Conservation (phyloP, 2,329 filamentous ascomycete species). For the Graphilbum fragrans region DNA sequence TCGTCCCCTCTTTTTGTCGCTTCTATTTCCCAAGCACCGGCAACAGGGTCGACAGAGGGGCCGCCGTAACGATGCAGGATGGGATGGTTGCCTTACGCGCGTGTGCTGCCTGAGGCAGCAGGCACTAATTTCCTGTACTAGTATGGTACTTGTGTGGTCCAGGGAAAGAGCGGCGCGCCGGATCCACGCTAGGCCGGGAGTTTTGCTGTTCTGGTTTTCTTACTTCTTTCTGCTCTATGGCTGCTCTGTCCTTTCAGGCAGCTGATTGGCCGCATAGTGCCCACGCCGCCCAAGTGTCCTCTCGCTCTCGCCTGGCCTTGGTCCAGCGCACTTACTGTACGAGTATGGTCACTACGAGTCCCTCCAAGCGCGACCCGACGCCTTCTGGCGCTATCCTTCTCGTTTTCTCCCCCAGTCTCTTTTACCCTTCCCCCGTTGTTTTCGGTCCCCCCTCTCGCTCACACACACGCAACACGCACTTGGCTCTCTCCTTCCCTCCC, state of each 20-base stretch:
- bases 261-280: conserved; percentile 3
- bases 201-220: conserved; percentile 4
- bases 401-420: background rate
- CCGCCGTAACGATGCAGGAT: too few relatives aligned
- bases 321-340: conserved; percentile 1
- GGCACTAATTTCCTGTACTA: too few relatives aligned
- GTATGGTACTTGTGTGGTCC: conserved; percentile 2
- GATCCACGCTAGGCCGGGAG: conserved; percentile 9
- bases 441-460: background rate
- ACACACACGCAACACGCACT: background rate
- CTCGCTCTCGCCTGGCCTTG: background rate
- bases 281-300: background rate
- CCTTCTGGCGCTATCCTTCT: conserved; percentile 1
- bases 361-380: background rate
- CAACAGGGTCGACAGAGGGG: too few relatives aligned
- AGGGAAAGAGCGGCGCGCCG: conserved; percentile 8
- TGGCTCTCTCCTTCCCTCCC: background rate
- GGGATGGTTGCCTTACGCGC: too few relatives aligned
- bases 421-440: conserved; percentile 1
- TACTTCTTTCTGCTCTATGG: conserved; percentile 2
- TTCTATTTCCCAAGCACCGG: too few relatives aligned
- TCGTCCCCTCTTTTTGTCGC: too few relatives aligned
- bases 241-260: background rate
- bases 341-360: background rate
- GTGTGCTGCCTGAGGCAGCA: too few relatives aligned